These are phyloP conservation scores for Cenchrus fungigraminus DNA, from an alignment of 176 grass and related monocot genomes.

Conservation along the genomic window DNA sequence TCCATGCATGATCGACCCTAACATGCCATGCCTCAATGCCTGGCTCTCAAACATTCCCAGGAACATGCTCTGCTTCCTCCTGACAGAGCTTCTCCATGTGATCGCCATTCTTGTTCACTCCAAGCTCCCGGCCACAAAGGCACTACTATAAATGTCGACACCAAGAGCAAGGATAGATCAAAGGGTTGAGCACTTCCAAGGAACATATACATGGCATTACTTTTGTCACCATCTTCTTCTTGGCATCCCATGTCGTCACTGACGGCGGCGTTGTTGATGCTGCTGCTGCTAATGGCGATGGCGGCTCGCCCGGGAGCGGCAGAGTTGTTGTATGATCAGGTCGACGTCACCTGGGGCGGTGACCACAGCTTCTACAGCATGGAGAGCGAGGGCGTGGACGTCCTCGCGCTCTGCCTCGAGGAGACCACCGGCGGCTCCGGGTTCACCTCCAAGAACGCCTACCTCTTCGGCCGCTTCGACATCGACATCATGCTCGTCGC, in stretches of 20 bases:
- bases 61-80: conserved; percentile 2
- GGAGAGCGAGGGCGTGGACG: not conserved
- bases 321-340: conserved; percentile 6
- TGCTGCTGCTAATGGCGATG: not conserved
- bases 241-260: not conserved
- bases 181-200: not conserved
- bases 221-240: not conserved
- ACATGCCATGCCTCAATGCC: conserved; percentile 26
- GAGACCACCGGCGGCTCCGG: conserved; percentile 57
- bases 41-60: conserved; percentile 3
- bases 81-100: conserved; percentile 7
- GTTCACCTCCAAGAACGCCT: conserved; percentile 57
- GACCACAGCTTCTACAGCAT: conserved; percentile 44
- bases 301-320: not conserved
- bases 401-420: conserved; percentile 47
- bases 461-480: conserved; percentile 61
- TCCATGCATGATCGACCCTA: not conserved
- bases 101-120: not conserved
- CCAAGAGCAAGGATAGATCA: not conserved
- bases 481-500: conserved; percentile 65
- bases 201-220: not conserved
- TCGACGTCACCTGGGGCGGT: conserved; percentile 41
- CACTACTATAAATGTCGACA: conserved; percentile 17
- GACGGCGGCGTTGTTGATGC: not conserved
- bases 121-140: not conserved